phyloP scores from a whole-genome alignment of 1,284 basidiomycete species.

The Phellinidium pouzarii region DNA sequence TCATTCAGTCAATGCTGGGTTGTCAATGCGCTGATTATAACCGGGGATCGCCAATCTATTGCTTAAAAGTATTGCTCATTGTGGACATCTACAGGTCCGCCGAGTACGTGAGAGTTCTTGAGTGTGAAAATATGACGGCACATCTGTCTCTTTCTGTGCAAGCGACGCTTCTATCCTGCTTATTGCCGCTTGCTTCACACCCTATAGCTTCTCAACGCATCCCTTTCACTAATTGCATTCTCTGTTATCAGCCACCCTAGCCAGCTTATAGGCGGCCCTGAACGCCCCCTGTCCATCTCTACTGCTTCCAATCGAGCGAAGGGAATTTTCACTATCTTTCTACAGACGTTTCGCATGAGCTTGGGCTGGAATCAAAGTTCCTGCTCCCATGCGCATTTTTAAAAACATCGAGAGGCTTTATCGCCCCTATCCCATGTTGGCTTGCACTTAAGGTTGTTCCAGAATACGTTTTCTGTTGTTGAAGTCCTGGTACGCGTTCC shows the following conservation, averaged over 20 bases:
- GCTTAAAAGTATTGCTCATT: too few species aligned
- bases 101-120: too few species aligned
- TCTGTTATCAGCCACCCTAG: not conserved
- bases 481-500: not conserved
- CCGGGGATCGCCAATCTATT: not conserved
- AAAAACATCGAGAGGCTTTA: not conserved
- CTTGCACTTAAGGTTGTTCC: not conserved
- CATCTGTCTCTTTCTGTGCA: not conserved
- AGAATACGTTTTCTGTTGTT: not conserved
- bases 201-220: not conserved
- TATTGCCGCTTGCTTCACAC: not conserved
- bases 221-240: not conserved
- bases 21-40: too few species aligned
- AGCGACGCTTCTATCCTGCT: not conserved
- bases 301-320: not conserved
- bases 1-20: too few species aligned
- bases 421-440: not conserved
- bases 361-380: not conserved
- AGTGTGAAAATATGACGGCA: conserved; percentile 5
- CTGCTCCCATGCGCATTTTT: not conserved
- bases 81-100: too few species aligned
- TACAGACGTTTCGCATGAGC: not conserved
- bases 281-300: not conserved
- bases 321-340: not conserved
- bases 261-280: not conserved